phyloP scores from a whole-genome alignment of 805 yeast genomes.

The Pichia membranifaciens region DNA sequence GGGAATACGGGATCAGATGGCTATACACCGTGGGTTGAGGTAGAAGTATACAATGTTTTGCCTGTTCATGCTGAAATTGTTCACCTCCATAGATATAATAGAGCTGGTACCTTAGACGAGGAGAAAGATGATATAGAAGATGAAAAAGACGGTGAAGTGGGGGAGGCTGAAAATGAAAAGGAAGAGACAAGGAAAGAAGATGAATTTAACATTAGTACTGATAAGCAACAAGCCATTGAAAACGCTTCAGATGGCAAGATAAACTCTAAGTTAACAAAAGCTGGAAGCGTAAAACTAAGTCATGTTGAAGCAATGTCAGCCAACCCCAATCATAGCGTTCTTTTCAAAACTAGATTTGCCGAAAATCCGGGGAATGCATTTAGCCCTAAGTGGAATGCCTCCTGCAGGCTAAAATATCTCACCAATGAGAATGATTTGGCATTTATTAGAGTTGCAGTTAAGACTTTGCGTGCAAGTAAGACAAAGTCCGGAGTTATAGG shows the following conservation, averaged over 20 bases:
- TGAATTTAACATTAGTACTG: too few species aligned
- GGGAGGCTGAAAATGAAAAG: too few species aligned
- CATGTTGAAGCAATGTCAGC: constrained; percentile 2
- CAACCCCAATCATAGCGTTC: constrained; percentile 10
- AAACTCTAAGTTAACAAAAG: not conserved
- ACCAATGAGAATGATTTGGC: constrained; percentile 40
- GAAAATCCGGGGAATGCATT: constrained; percentile 60
- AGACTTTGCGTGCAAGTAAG: constrained; percentile 22
- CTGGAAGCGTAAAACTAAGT: constrained; percentile 9
- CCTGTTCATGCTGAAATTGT: constrained; percentile 14
- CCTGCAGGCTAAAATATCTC: constrained; percentile 36
- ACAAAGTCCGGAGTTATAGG: constrained; percentile 11
- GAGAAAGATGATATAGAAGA: not conserved
- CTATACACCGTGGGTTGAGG: constrained; percentile 55
- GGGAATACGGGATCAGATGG: constrained; percentile 14
- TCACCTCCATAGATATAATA: not conserved
- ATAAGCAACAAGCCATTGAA: too few species aligned
- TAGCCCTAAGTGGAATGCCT: constrained; percentile 76
- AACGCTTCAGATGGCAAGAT: not conserved
- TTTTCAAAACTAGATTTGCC: constrained; percentile 33
- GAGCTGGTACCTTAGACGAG: not conserved
- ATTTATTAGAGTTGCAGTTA: constrained; percentile 50
- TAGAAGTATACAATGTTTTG: constrained; percentile 51
- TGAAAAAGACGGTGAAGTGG: not conserved
- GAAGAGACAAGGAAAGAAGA: not conserved